A percentile compares a stretch with the other conserved stretches of the same genome.
These are phyloP conservation scores for Beauveria varroae DNA, from an alignment of 2,329 filamentous ascomycete genomes.

Conservation along the genomic window DNA sequence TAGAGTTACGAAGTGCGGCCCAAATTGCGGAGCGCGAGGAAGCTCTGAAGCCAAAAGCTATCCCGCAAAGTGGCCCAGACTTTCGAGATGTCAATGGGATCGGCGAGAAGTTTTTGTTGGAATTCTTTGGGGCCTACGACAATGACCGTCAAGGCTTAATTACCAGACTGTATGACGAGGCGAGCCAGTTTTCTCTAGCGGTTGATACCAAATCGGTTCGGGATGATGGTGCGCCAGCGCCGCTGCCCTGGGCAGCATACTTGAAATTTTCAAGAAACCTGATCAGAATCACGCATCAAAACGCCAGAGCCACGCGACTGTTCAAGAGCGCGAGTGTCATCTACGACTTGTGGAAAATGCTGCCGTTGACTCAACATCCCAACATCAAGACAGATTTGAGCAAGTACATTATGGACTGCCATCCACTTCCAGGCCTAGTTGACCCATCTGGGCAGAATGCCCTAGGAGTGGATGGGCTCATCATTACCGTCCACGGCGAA, in stretches of 20 bases:
- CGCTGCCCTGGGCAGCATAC: slow-evolving; percentile 63
- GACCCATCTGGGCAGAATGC: slow-evolving; percentile 59
- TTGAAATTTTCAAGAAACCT: slow-evolving; percentile 74
- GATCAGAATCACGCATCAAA: slow-evolving; percentile 54
- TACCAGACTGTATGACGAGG: slow-evolving; percentile 64
- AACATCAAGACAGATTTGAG: slow-evolving; percentile 56
- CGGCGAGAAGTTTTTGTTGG: slow-evolving; percentile 66
- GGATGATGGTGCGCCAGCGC: slow-evolving; percentile 35
- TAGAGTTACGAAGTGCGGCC: slow-evolving; percentile 64
- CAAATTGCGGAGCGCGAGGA: slow-evolving; percentile 52
- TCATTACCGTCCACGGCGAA: slow-evolving; percentile 74
- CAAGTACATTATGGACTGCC: slow-evolving; percentile 79
- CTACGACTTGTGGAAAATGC: slow-evolving; percentile 56
- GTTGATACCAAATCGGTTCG: slow-evolving; percentile 56
- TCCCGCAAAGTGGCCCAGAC: slow-evolving; percentile 57
- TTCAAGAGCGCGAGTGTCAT: slow-evolving; percentile 60
- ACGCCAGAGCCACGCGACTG: slow-evolving; percentile 56
- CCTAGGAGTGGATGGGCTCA: slow-evolving; percentile 67
- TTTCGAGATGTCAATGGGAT: slow-evolving; percentile 70
- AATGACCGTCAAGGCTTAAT: slow-evolving; percentile 57
- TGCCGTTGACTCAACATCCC: slow-evolving; percentile 70
- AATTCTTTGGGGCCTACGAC: slow-evolving; percentile 71
- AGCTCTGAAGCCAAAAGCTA: slow-evolving; percentile 44
- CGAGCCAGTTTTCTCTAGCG: slow-evolving; percentile 67
- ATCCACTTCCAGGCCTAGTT: slow-evolving; percentile 61